These are phyloP conservation scores for Trifolium fragiferum DNA, from an alignment of 306 rosid species.

Conservation along the genomic window DNA sequence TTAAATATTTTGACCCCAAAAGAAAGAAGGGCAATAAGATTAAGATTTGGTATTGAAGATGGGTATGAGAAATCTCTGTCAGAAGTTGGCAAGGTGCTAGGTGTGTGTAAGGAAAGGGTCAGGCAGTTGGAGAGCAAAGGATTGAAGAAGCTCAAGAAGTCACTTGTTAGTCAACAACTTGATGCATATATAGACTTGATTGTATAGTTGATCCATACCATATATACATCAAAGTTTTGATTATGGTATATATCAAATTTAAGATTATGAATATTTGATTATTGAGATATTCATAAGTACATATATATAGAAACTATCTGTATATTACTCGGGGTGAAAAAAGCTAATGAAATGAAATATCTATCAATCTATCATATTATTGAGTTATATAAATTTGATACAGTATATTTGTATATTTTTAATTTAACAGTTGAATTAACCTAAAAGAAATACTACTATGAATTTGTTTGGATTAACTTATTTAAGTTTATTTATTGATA, in stretches of 20 bases:
- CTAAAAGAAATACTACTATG: background rate
- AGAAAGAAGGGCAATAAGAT: conserved; percentile 73
- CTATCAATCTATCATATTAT: background rate
- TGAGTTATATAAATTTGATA: background rate
- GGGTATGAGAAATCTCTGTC: conserved; percentile 62
- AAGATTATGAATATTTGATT: background rate
- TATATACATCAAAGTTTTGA: conserved; percentile 21
- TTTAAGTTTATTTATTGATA: background rate
- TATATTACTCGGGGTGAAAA: background rate
- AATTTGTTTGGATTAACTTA: background rate
- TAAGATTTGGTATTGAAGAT: conserved; percentile 83
- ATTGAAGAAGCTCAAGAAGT: conserved; percentile 69
- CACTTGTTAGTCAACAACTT: conserved; percentile 67
- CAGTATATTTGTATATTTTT: background rate
- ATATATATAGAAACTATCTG: background rate
- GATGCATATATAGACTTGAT: conserved; percentile 70
- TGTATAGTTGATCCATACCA: conserved; percentile 42
- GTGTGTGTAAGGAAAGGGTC: conserved; percentile 79
- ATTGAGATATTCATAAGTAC: background rate
- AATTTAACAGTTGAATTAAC: background rate
- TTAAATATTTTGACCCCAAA: conserved; percentile 60
- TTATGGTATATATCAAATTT: background rate
- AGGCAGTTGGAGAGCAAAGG: conserved; percentile 69
- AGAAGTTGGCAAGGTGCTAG: conserved; percentile 67
- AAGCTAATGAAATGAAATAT: background rate